Conservation (phyloP, 805 yeast species). For the Ogataea pilisensis region DNA sequence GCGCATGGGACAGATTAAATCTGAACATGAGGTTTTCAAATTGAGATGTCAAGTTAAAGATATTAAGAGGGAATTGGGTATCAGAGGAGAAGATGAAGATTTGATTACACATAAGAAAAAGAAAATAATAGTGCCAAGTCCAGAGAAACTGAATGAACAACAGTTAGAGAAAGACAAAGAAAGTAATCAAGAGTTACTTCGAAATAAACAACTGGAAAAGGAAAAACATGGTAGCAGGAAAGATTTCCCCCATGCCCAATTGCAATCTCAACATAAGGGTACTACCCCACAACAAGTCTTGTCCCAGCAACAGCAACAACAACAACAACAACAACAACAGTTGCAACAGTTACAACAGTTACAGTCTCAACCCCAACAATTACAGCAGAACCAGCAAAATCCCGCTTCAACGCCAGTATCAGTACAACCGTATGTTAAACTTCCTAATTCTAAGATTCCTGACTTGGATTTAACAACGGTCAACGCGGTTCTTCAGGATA, state of each 20-base stretch:
- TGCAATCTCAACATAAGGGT: conserved; percentile 1
- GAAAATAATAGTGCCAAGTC: conserved; percentile 31
- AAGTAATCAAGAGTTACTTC: conserved; percentile 17
- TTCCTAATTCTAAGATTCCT: conserved; percentile 89
- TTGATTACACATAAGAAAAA: conserved; percentile 74
- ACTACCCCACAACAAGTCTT: conserved; percentile 1
- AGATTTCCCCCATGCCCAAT: conserved; percentile 1
- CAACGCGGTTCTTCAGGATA: conserved; percentile 65
- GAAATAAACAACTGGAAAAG: conserved; percentile 18
- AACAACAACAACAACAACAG: conserved; percentile 7
- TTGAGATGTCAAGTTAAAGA: conserved; percentile 67
- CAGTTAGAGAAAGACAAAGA: conserved; percentile 15
- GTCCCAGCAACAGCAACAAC: conserved; percentile 2
- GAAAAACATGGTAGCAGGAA: conserved; percentile 7
- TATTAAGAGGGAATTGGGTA: conserved; percentile 68
- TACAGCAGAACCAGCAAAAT: conserved; percentile 13
- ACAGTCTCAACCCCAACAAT: too few relatives aligned
- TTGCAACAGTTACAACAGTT: conserved; percentile 23
- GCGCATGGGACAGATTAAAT: conserved; percentile 54
- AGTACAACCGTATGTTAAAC: conserved; percentile 75
- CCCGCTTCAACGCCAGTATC: conserved; percentile 29
- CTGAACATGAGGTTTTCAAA: conserved; percentile 67
- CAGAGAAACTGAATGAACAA: conserved; percentile 14
- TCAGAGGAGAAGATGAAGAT: conserved; percentile 82
- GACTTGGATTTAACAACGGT: conserved; percentile 87